Percentiles rank a stretch among this genome's conserved stretches.
phyloP scores from a whole-genome alignment of 2,329 filamentous ascomycete species.

The Fusarium domesticum region DNA sequence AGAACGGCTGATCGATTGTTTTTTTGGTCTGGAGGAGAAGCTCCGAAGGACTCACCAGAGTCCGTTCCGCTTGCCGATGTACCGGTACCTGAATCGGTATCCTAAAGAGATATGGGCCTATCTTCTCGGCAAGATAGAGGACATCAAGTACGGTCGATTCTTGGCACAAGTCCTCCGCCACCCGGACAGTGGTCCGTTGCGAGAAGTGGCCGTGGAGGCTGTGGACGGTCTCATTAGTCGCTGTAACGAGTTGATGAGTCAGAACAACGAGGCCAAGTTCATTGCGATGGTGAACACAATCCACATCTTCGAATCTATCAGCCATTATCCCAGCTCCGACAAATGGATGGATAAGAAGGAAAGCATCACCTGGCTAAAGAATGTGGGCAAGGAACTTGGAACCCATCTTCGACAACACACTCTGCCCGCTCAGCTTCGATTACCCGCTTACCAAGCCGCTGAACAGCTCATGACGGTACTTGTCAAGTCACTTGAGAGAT shows the following conservation, averaged over 20 bases:
- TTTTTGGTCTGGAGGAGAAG: conserved; percentile 83
- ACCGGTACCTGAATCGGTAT: conserved; percentile 92
- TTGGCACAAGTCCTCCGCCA: conserved; percentile 83
- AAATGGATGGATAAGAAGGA: conserved; percentile 71
- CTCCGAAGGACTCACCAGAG: conserved; percentile 85
- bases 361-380: conserved; percentile 57
- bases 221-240: conserved; percentile 68
- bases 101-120: conserved; percentile 82
- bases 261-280: conserved; percentile 66
- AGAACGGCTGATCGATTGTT: conserved; percentile 81
- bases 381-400: conserved; percentile 75
- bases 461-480: conserved; percentile 86
- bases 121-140: conserved; percentile 74
- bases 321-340: conserved; percentile 59
- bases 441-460: conserved; percentile 84
- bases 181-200: conserved; percentile 68
- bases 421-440: conserved; percentile 68
- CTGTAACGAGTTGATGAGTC: conserved; percentile 60
- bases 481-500: conserved; percentile 72
- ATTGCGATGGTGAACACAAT: conserved; percentile 81
- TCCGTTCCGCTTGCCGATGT: conserved; percentile 85
- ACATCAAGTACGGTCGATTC: conserved; percentile 85
- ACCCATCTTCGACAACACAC: conserved; percentile 66
- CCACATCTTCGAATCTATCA: conserved; percentile 78
- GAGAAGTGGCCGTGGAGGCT: conserved; percentile 71